Evolutionary conservation across 2,329 filamentous ascomycete genomes (phyloP).

Genomic region (Cytospora piceae): DNA sequence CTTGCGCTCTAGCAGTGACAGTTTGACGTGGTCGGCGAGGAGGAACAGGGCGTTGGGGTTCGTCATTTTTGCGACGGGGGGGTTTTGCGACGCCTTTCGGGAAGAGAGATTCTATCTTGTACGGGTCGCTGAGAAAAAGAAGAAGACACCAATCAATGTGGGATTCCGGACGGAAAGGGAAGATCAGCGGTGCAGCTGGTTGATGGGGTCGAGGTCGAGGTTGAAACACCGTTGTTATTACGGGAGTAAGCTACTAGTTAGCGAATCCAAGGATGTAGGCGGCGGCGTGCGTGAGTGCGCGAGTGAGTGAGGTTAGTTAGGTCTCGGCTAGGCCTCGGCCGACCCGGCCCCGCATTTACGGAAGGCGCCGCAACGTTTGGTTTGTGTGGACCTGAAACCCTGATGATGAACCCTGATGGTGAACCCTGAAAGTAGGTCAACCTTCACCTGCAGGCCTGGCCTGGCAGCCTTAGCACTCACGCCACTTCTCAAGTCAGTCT

Average conservation of each 20-base stretch:
- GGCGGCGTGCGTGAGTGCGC: not conserved
- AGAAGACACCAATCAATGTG: not conserved
- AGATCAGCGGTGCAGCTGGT: not conserved
- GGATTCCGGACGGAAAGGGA: no score
- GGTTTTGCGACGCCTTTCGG: not conserved
- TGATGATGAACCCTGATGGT: no score
- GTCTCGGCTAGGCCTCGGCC: not conserved
- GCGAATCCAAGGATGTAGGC: not conserved
- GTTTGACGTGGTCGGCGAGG: constrained; percentile 94
- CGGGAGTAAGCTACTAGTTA: not conserved
- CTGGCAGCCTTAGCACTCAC: no score
- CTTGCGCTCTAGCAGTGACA: constrained; percentile 90
- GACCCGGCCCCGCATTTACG: not conserved
- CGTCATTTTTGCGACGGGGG: constrained; percentile 47
- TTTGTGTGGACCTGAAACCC: not conserved
- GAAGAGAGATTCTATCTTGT: not conserved
- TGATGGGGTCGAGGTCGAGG: constrained; percentile 4
- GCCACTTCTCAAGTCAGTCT: no score
- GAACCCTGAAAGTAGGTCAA: no score
- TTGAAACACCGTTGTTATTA: not conserved
- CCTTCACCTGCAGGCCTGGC: no score
- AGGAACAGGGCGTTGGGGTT: constrained; percentile 81
- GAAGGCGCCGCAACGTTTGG: not conserved
- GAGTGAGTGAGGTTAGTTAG: not conserved
- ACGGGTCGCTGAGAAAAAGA: not conserved